These are phyloP conservation scores for Hericium erinaceus DNA, from an alignment of 768 basidiomycete genomes.

Conservation along the genomic window DNA sequence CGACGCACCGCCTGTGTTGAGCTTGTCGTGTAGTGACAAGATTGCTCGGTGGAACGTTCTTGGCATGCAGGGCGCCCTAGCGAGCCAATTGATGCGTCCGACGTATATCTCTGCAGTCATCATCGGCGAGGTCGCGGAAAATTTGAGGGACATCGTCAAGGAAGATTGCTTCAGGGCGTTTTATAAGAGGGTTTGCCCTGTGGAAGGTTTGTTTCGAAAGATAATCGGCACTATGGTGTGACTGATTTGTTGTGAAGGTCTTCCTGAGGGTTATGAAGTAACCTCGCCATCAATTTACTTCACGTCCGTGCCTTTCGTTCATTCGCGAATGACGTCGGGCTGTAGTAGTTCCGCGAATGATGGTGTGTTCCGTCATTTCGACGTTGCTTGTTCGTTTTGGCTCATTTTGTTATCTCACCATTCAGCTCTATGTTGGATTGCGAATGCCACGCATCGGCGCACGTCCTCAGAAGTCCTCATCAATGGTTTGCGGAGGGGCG, in stretches of 20 bases:
- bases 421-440: slow-evolving; percentile 64
- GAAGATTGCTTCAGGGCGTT: slow-evolving; percentile 67
- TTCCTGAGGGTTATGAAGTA: slow-evolving; percentile 40
- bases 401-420: slow-evolving; percentile 1
- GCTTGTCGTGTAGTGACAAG: slow-evolving; percentile 94
- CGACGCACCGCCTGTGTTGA: slow-evolving; percentile 74
- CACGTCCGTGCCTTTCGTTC: slow-evolving; percentile 48
- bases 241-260: slow-evolving; percentile 23
- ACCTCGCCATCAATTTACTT: slow-evolving; percentile 47
- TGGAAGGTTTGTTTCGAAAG: slow-evolving; percentile 27
- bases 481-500: slow-evolving; percentile 73
- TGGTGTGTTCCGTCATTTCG: slow-evolving; percentile 31
- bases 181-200: slow-evolving; percentile 38
- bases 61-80: slow-evolving; percentile 81
- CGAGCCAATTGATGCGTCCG: slow-evolving; percentile 43
- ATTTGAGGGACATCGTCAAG: slow-evolving; percentile 30
- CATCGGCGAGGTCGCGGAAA: slow-evolving; percentile 57
- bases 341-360: slow-evolving; percentile 51
- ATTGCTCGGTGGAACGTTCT: slow-evolving; percentile 79
- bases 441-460: slow-evolving; percentile 31
- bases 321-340: slow-evolving; percentile 35
- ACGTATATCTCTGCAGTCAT: slow-evolving; percentile 59
- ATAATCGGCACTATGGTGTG: not conserved
- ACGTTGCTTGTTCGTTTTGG: not conserved
- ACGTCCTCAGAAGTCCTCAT: slow-evolving; percentile 52